Conservation (phyloP, 768 basidiomycete species). For the Leccinum arenicola region DNA sequence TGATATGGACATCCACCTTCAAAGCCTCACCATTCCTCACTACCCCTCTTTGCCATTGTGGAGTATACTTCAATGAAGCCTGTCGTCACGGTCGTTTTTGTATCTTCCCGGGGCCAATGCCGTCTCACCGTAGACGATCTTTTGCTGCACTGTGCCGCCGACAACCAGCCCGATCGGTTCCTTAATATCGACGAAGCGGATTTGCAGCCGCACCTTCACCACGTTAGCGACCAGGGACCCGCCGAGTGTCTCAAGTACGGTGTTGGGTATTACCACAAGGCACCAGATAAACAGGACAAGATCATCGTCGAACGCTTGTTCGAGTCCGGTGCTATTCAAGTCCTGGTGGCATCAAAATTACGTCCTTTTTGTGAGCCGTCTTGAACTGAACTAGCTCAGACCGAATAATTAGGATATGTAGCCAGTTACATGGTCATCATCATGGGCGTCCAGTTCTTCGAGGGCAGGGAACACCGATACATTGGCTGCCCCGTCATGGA, state of each 20-base stretch:
- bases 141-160: slow-evolving; percentile 82
- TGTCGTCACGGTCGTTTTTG: slow-evolving; percentile 73
- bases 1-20: too few relatives aligned
- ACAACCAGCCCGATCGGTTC: slow-evolving; percentile 82
- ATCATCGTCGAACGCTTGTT: slow-evolving; percentile 90
- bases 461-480: slow-evolving; percentile 97
- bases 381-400: not conserved
- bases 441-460: slow-evolving; percentile 98
- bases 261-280: slow-evolving; percentile 95
- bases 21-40: slow-evolving; percentile 38
- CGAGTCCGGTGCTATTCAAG: slow-evolving; percentile 91
- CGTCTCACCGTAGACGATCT: slow-evolving; percentile 92
- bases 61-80: slow-evolving; percentile 86
- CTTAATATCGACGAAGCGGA: slow-evolving; percentile 83
- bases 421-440: slow-evolving; percentile 97
- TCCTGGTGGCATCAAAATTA: slow-evolving; percentile 92
- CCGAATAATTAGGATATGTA: slow-evolving; percentile 66
- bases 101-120: slow-evolving; percentile 91
- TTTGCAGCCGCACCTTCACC: slow-evolving; percentile 85
- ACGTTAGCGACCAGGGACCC: slow-evolving; percentile 71
- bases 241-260: slow-evolving; percentile 84
- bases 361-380: not conserved
- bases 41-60: slow-evolving; percentile 91
- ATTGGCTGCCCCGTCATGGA: slow-evolving; percentile 98
- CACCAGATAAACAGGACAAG: slow-evolving; percentile 88